Base-by-base conservation (phyloP, 2,329 filamentous ascomycete species). In the Cladophialophora bantiana region DNA sequence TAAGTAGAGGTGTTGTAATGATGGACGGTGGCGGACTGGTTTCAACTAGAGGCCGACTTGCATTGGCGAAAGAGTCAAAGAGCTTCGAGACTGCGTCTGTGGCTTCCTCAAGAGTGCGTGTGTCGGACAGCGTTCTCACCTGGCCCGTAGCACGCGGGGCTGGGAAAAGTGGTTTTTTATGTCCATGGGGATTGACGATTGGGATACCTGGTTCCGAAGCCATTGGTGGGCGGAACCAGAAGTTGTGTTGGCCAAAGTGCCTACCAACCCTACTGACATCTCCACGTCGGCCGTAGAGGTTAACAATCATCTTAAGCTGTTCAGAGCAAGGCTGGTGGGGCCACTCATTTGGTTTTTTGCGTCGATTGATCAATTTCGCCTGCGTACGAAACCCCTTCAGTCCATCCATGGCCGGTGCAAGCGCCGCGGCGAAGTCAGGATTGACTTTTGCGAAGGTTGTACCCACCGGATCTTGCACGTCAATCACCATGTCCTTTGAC, bases 1-100 rank as follows among this genome's bases (percentile, higher is more conserved):
- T 85, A 50, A 97, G 87, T 18, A 98, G 81, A 34, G 87, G 83
- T 0, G 89, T 93, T 64, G 85, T 84, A 61, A 95, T 84, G 6
- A 81, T 78, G 2, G 80, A 70, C 61, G 87, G 83, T 7, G 69
- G 68, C 0, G 92, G 85, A 3, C 94, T 88, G 80, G 90, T 88
- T 70, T 89, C 86, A 0, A 91, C 90, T 6, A 98, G 81, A 67
- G 92, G 88, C 64, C 96, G 90, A 9, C 85, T 88, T 73, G 89
- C 89, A 32, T 89, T 86, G 7, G 73, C 68, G 45, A 97, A 86
- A 7, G 89, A 90, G 79, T 97, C 93, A 74, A 99, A 97, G 75
- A 98, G 92, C 50, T 88, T 89, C 77, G 92, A 86, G 26, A 97
- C 90, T 65, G 97, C 93, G 69, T 88, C 89, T 9, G 90, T 90